Conservation (phyloP, 768 basidiomycete genomes). For the Phylloporus sp. region DNA sequence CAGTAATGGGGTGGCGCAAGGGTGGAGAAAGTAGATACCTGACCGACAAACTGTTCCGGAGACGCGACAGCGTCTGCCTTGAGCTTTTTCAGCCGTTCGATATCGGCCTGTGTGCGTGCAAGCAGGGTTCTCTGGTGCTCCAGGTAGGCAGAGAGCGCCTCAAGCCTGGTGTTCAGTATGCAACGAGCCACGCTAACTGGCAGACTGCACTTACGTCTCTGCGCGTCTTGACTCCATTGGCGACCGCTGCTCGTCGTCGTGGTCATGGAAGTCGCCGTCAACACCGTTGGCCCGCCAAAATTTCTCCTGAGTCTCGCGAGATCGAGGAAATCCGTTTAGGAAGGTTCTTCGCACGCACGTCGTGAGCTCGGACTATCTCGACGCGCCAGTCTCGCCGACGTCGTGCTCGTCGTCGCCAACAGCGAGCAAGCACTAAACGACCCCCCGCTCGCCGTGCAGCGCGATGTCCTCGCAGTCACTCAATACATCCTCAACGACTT, state of each 20-base stretch:
- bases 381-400: constrained; percentile 8
- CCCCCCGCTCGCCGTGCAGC: constrained; percentile 16
- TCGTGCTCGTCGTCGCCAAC: constrained; percentile 26
- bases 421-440: constrained; percentile 24
- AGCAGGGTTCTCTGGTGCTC: constrained; percentile 57
- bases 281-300: constrained; percentile 16
- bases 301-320: constrained; percentile 19
- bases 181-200: neutral
- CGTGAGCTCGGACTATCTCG: constrained; percentile 15
- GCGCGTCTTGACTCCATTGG: constrained; percentile 33
- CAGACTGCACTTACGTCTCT: constrained; percentile 28
- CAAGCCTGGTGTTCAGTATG: constrained; percentile 23
- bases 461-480: constrained; percentile 28
- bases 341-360: constrained; percentile 20
- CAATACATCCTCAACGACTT: constrained; percentile 33
- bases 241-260: constrained; percentile 25
- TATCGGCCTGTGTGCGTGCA: constrained; percentile 57
- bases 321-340: constrained; percentile 9
- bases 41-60: constrained; percentile 33
- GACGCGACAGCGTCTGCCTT: constrained; percentile 36
- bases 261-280: constrained; percentile 31
- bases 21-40: constrained; percentile 28
- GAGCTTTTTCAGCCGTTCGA: constrained; percentile 50
- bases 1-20: constrained; percentile 17
- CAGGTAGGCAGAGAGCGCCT: constrained; percentile 67